Percentiles rank a stretch among this genome's conserved stretches.
These are phyloP conservation scores for Boletus reticulatus DNA, from an alignment of 768 basidiomycete genomes.

Conservation along the genomic window DNA sequence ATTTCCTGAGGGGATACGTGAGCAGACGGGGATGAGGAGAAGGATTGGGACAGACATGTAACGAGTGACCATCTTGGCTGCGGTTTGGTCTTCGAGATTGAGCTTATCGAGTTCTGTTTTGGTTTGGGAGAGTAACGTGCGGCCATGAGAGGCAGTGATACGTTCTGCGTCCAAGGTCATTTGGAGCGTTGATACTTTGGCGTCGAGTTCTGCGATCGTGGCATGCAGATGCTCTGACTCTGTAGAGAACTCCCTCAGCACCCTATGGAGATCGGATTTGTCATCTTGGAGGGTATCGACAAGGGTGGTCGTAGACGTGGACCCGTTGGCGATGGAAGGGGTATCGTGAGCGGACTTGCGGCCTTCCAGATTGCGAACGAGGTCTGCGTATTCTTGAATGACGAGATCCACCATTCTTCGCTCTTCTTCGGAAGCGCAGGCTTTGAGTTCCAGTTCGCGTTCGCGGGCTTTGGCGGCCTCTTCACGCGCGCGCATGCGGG, in stretches of 20 bases:
- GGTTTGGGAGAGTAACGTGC: slow-evolving; percentile 43
- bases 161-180: slow-evolving; percentile 47
- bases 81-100: slow-evolving; percentile 65
- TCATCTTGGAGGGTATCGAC: slow-evolving; percentile 44
- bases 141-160: slow-evolving; percentile 40
- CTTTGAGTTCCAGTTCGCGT: slow-evolving; percentile 43
- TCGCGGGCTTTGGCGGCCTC: slow-evolving; percentile 52
- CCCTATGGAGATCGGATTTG: slow-evolving; percentile 45
- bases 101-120: slow-evolving; percentile 54
- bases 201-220: slow-evolving; percentile 41
- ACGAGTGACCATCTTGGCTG: slow-evolving; percentile 79
- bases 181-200: slow-evolving; percentile 42
- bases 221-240: slow-evolving; percentile 46
- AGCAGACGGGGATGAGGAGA: background rate
- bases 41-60: slow-evolving; percentile 63
- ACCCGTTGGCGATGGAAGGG: slow-evolving; percentile 6
- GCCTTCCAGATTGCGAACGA: slow-evolving; percentile 65
- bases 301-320: slow-evolving; percentile 23
- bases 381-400: slow-evolving; percentile 70
- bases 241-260: slow-evolving; percentile 48
- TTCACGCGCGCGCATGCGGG: slow-evolving; percentile 50
- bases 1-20: slow-evolving; percentile 53
- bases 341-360: slow-evolving; percentile 28
- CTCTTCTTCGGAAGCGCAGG: slow-evolving; percentile 54
- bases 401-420: slow-evolving; percentile 59